Percentiles rank a stretch among this genome's conserved stretches.
phyloP scores from a whole-genome alignment of 352 stramenopile species.

The Discostella stelligera region DNA sequence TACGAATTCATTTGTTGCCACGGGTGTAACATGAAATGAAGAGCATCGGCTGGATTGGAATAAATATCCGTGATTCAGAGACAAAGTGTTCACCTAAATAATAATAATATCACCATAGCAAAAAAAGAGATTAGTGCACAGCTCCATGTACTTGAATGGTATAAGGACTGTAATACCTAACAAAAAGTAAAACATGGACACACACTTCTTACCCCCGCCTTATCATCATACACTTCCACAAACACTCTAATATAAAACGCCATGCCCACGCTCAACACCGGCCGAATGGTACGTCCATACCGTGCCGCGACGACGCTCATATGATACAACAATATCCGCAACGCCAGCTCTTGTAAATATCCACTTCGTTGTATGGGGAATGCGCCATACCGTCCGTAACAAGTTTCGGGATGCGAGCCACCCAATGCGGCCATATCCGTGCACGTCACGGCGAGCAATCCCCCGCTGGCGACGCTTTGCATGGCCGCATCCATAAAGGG shows the following conservation, averaged over 20 bases:
- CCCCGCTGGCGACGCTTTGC: conserved; percentile 91
- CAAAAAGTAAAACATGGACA: neutral
- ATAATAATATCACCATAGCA: neutral
- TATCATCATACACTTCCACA: conserved; percentile 96
- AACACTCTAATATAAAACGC: conserved; percentile 99
- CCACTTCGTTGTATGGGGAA: conserved; percentile 83
- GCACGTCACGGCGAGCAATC: conserved; percentile 98
- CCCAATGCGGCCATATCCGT: conserved; percentile 95
- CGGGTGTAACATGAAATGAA: conserved; percentile 95
- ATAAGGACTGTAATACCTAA: neutral
- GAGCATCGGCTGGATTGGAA: conserved; percentile 94
- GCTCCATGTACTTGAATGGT: neutral
- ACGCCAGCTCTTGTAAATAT: conserved; percentile 89
- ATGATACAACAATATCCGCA: conserved; percentile 92
- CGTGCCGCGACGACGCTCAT: conserved; percentile 92
- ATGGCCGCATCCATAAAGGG: conserved; percentile 98
- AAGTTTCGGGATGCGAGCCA: conserved; percentile 85
- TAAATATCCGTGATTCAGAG: conserved; percentile 81
- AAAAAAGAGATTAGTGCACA: conserved; percentile 5
- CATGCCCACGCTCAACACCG: conserved; percentile 96
- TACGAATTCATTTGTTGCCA: conserved; percentile 73
- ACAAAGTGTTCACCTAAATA: conserved; percentile 85
- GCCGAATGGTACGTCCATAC: conserved; percentile 96
- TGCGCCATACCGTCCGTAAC: conserved; percentile 85
- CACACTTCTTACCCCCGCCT: conserved; percentile 82